Evolutionary conservation across 306 rosid genomes (phyloP).

Genomic region (Cicer cuneatum): DNA sequence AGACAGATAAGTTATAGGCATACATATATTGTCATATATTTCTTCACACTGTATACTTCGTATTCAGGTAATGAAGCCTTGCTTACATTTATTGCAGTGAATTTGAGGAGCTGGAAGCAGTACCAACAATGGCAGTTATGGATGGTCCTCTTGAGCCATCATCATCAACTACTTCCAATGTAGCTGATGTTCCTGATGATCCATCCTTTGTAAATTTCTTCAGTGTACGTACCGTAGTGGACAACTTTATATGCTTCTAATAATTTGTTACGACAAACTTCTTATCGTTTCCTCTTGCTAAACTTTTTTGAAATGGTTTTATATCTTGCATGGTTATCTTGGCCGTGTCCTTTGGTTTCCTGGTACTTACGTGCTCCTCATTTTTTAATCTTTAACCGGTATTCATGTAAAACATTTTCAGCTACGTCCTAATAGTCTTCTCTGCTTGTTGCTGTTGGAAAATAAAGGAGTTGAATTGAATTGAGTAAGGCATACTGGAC

Average conservation of each 20-base stretch:
- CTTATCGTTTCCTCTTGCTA: constrained; percentile 4
- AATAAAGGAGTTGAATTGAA: constrained; percentile 24
- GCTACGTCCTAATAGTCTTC: constrained; percentile 16
- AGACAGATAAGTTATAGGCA: constrained; percentile 8
- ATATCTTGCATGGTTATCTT: constrained; percentile 14
- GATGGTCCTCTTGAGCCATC: constrained; percentile 69
- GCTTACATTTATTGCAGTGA: constrained; percentile 52
- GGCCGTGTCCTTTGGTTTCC: constrained; percentile 26
- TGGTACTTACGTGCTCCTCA: neutral
- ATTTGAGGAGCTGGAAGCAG: constrained; percentile 69
- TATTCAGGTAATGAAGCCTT: constrained; percentile 34
- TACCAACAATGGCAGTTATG: constrained; percentile 69
- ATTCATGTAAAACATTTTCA: constrained; percentile 14
- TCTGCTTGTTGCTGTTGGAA: constrained; percentile 9
- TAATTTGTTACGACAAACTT: constrained; percentile 1
- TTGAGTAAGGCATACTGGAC: constrained; percentile 19
- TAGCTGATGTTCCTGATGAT: constrained; percentile 59
- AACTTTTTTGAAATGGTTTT: constrained; percentile 20
- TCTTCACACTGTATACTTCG: constrained; percentile 14
- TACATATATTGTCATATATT: constrained; percentile 9
- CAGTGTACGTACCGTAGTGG: constrained; percentile 52
- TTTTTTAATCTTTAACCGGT: neutral
- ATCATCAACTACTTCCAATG: constrained; percentile 53
- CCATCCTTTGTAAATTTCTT: constrained; percentile 66
- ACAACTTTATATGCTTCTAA: constrained; percentile 27